Evolutionary conservation across 148 eudicot genomes (phyloP).

Genomic region (Arctostaphylos glauca): DNA sequence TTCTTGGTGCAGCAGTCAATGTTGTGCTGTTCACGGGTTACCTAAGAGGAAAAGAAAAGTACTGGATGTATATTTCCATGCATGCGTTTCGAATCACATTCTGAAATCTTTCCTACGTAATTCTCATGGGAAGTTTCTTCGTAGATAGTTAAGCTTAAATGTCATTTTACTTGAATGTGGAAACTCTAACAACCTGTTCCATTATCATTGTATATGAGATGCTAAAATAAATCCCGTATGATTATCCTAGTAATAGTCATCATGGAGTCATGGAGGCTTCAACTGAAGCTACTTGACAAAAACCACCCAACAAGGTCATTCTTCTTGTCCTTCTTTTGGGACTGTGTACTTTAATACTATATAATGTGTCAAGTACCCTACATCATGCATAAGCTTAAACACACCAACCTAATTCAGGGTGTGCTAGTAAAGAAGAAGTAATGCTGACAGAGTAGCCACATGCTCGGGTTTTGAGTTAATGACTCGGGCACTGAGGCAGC

Average conservation of each 20-base stretch:
- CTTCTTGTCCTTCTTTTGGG: neutral
- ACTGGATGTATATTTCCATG: neutral
- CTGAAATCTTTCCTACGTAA: neutral
- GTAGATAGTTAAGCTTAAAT: neutral
- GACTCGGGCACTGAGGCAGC: neutral
- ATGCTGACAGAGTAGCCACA: neutral
- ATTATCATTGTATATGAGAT: neutral
- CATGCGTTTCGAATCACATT: neutral
- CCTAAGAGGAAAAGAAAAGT: neutral
- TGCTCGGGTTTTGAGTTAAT: neutral
- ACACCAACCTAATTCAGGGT: neutral
- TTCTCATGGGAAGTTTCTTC: neutral
- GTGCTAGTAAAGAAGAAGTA: neutral
- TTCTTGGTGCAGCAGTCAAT: neutral
- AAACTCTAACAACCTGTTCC: neutral
- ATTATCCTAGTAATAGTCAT: neutral
- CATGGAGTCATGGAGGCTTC: neutral
- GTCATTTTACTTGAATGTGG: neutral
- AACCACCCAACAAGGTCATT: neutral
- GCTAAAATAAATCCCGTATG: neutral
- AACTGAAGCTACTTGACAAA: neutral
- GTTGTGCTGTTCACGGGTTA: neutral
- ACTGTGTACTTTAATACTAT: neutral
- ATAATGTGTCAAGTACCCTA: too few relatives aligned
- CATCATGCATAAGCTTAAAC: neutral